Conservation (phyloP, 202 grass and related monocot species). For the Musa balbisiana region DNA sequence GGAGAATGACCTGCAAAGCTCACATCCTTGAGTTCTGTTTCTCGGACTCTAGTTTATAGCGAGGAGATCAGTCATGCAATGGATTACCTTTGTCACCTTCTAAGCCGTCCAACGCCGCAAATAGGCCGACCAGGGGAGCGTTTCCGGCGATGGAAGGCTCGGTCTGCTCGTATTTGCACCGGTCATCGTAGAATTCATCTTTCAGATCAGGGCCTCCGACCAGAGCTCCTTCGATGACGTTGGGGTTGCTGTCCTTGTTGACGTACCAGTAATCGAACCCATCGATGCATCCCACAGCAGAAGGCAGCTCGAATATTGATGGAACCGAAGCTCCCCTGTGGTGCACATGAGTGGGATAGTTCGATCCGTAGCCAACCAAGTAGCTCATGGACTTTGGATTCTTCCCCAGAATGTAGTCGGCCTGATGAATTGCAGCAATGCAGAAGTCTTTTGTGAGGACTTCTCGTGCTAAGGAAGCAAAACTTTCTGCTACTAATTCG, state of each 20-base stretch:
- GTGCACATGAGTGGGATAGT: constrained; percentile 59
- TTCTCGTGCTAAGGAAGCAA: too few relatives aligned
- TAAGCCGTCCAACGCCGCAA: constrained; percentile 40
- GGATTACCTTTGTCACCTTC: constrained; percentile 7
- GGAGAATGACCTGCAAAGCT: neutral
- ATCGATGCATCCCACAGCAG: constrained; percentile 48
- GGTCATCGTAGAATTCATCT: constrained; percentile 64
- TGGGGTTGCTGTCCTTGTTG: constrained; percentile 48
- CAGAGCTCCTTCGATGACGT: constrained; percentile 62
- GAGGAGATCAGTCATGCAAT: too few relatives aligned
- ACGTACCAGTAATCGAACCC: constrained; percentile 73
- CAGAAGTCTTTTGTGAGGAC: too few relatives aligned
- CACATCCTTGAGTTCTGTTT: too few relatives aligned
- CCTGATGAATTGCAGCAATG: constrained; percentile 13
- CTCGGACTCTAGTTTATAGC: too few relatives aligned
- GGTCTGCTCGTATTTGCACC: constrained; percentile 59
- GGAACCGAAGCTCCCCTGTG: constrained; percentile 89
- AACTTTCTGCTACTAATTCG: too few relatives aligned
- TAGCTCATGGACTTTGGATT: constrained; percentile 81
- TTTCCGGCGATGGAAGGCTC: constrained; percentile 56
- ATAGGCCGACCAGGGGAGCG: constrained; percentile 64
- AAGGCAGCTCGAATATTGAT: constrained; percentile 29
- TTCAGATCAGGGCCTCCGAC: constrained; percentile 60
- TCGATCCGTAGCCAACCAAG: constrained; percentile 56
- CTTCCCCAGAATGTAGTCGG: constrained; percentile 74